Evolutionary conservation across 345 rosid species (phyloP), one percentile per base, ranked within the genome.

Genomic region (Sapria himalayana): DNA sequence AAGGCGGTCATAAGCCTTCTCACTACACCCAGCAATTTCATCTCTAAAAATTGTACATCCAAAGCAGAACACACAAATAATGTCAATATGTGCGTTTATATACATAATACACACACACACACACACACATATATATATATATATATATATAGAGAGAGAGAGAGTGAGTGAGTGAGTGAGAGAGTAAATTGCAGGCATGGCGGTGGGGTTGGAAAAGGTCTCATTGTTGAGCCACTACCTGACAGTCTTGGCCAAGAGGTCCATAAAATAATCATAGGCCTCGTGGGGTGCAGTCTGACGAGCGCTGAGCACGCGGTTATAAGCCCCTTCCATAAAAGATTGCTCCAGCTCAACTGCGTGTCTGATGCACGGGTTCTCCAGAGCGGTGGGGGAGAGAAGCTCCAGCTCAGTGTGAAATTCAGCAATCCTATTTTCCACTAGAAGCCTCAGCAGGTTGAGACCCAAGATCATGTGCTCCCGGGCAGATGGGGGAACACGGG

Each of bases 271-370:
- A 39, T 74, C 93, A 42, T 77, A 91, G 31, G 72, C 73, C 45
- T 71, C 81, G 59, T 80, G 67, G 36, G 95, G 99, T 0, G 77
- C 93, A 5, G 65, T 84, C 60, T 84, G 95, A 24, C 81, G 73
- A 45, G 95, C 99, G 70, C 73, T 84, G 48, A 79, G 37, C 29
- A 91, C 99, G 42, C 95, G 79, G 63, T 84, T 84, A 44, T 82
- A 84, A 24, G 99, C 99, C 54, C 95, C 92, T 58, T 91, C 95
- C 99, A 80, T 84, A 64, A 84, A 91, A 0, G 99, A 91, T 54
- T 80, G 95, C 81, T 91, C 99, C 73, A 91, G 66, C 78, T 91
- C 95, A 25, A 80, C 95, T 0, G 99, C 95, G 50, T 91, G 93
- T 59, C 73, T 71, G 68, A 91, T 77, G 65, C 92, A 80, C 56